A percentile compares a stretch with the other conserved stretches of the same genome.
Evolutionary conservation across 2,329 filamentous ascomycete species (phyloP).

Genomic region (Penicillium griseofulvum): DNA sequence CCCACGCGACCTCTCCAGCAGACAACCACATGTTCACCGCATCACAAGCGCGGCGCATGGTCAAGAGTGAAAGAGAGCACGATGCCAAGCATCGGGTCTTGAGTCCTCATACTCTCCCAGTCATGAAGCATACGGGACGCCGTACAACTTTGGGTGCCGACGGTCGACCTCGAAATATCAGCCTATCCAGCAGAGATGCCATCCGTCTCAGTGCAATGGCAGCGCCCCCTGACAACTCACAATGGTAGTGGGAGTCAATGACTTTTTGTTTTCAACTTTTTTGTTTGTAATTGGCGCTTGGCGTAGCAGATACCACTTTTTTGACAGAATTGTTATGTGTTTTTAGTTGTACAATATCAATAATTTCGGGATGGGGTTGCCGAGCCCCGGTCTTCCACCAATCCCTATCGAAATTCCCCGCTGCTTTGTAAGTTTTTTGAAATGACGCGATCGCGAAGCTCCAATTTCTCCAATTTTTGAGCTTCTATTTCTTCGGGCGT

Average conservation of each 20-base stretch:
- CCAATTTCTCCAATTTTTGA: background rate
- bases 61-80: constrained; percentile 59
- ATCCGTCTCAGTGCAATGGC: constrained; percentile 40
- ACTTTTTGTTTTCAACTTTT: too few relatives aligned
- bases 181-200: constrained; percentile 38
- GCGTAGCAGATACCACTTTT: constrained; percentile 33
- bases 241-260: constrained; percentile 14
- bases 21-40: constrained; percentile 63
- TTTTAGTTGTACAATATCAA: background rate
- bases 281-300: constrained; percentile 27
- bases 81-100: constrained; percentile 58
- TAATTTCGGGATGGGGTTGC: background rate
- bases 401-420: background rate
- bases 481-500: background rate
- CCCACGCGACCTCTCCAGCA: constrained; percentile 53
- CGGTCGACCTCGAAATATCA: constrained; percentile 39
- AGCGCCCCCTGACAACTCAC: constrained; percentile 35
- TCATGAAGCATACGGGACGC: constrained; percentile 53
- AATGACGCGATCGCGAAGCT: constrained; percentile 26
- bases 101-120: constrained; percentile 59
- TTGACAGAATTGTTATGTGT: background rate
- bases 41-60: constrained; percentile 65
- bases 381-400: constrained; percentile 6
- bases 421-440: constrained; percentile 16
- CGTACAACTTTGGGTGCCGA: constrained; percentile 45